A percentile compares a stretch with the other conserved stretches of the same genome.
Conservation (phyloP, 441 rosid species). For the Eruca vesicaria region DNA sequence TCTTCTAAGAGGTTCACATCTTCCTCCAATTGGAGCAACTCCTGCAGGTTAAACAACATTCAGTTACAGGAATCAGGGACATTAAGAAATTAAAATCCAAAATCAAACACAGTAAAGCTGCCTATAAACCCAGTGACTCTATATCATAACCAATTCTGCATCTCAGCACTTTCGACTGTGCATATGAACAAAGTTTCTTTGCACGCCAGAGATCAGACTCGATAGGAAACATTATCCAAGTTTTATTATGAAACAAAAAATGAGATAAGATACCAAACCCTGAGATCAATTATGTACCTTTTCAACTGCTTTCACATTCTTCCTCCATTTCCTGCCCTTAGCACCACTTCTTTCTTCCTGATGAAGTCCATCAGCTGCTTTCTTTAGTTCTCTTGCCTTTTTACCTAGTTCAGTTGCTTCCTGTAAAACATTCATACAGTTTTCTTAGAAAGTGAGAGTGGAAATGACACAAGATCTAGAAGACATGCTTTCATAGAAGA, state of each 20-base stretch:
- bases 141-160: background rate
- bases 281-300: conserved; percentile 50
- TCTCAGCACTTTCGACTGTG: background rate
- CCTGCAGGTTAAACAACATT: conserved; percentile 52
- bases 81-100: background rate
- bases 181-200: conserved; percentile 7
- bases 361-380: conserved; percentile 92
- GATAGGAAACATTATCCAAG: background rate
- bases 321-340: conserved; percentile 95
- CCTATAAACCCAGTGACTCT: background rate
- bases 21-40: conserved; percentile 90
- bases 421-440: conserved; percentile 38
- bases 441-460: conserved; percentile 2
- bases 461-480: conserved; percentile 6
- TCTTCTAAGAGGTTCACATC: conserved; percentile 97
- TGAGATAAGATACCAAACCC: background rate
- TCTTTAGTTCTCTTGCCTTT: conserved; percentile 90
- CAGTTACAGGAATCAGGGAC: background rate
- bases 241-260: background rate
- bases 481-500: background rate
- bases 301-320: conserved; percentile 93
- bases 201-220: background rate
- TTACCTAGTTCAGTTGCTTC: conserved; percentile 99
- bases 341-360: conserved; percentile 96
- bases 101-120: background rate